Conservation (phyloP, 768 basidiomycete genomes). For the Gymnopilus dilepis region DNA sequence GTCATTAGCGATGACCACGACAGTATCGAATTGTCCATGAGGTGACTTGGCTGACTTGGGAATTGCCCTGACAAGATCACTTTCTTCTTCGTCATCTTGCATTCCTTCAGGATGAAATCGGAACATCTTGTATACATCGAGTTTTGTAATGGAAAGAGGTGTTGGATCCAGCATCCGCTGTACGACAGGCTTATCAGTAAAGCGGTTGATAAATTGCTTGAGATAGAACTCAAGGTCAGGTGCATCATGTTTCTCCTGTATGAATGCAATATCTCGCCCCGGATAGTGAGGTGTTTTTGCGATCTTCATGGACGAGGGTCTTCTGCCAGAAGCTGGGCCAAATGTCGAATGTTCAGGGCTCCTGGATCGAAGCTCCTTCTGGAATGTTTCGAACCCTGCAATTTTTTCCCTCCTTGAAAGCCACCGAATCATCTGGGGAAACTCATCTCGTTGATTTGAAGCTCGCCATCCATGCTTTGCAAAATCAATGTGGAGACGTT, state of each 20-base stretch:
- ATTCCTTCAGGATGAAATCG: conserved; percentile 22
- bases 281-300: conserved; percentile 17
- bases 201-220: conserved; percentile 32
- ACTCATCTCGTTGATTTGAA: background rate
- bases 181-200: conserved; percentile 9
- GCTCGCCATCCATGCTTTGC: background rate
- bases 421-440: background rate
- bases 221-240: conserved; percentile 30
- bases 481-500: background rate
- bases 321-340: background rate
- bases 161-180: conserved; percentile 1
- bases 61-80: conserved; percentile 27
- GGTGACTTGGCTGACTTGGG: conserved; percentile 14
- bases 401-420: background rate
- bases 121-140: conserved; percentile 30
- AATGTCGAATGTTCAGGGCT: too few relatives aligned
- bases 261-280: conserved; percentile 19
- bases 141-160: conserved; percentile 19
- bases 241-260: conserved; percentile 21
- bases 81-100: conserved; percentile 20
- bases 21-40: conserved; percentile 31
- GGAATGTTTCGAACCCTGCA: background rate
- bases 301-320: conserved; percentile 12
- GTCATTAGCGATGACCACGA: conserved; percentile 22
- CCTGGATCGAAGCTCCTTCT: background rate